These are phyloP conservation scores for Diplocarpon mali DNA, from an alignment of 2,329 filamentous ascomycete genomes.

Conservation along the genomic window DNA sequence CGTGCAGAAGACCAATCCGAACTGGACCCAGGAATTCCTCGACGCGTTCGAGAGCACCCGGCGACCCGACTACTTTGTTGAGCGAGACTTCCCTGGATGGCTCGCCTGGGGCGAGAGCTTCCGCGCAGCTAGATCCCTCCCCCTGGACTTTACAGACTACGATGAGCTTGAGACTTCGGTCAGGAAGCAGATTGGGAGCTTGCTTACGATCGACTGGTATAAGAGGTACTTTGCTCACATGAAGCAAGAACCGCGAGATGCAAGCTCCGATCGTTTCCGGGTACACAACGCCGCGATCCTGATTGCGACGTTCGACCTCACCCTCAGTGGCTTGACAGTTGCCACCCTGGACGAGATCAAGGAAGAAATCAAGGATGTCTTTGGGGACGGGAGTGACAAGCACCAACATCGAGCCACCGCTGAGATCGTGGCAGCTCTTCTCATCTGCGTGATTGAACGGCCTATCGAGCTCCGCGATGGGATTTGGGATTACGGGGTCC, in stretches of 20 bases:
- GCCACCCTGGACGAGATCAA: slow-evolving; percentile 83
- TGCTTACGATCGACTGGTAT: slow-evolving; percentile 79
- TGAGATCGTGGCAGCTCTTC: slow-evolving; percentile 79
- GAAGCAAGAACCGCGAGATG: slow-evolving; percentile 89
- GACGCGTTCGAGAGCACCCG: slow-evolving; percentile 63
- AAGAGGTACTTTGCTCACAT: slow-evolving; percentile 80
- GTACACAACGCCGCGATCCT: slow-evolving; percentile 81
- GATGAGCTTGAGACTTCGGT: slow-evolving; percentile 69
- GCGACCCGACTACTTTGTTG: slow-evolving; percentile 75
- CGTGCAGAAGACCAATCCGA: slow-evolving; percentile 62
- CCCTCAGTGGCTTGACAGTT: slow-evolving; percentile 66
- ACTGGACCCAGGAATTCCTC: slow-evolving; percentile 72
- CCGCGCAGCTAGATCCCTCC: slow-evolving; percentile 64
- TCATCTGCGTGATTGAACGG: slow-evolving; percentile 72
- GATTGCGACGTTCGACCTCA: slow-evolving; percentile 81
- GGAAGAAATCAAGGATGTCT: slow-evolving; percentile 64
- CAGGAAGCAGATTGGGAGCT: slow-evolving; percentile 66
- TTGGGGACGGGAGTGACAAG: slow-evolving; percentile 89
- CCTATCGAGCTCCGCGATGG: slow-evolving; percentile 60
- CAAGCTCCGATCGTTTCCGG: slow-evolving; percentile 72
- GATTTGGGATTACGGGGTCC: slow-evolving; percentile 84
- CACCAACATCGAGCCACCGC: slow-evolving; percentile 94
- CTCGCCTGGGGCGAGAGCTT: slow-evolving; percentile 88
- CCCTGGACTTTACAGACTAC: slow-evolving; percentile 54
- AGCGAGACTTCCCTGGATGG: slow-evolving; percentile 90